Conservation (phyloP, 306 rosid species). For the Leucaena leucocephala region DNA sequence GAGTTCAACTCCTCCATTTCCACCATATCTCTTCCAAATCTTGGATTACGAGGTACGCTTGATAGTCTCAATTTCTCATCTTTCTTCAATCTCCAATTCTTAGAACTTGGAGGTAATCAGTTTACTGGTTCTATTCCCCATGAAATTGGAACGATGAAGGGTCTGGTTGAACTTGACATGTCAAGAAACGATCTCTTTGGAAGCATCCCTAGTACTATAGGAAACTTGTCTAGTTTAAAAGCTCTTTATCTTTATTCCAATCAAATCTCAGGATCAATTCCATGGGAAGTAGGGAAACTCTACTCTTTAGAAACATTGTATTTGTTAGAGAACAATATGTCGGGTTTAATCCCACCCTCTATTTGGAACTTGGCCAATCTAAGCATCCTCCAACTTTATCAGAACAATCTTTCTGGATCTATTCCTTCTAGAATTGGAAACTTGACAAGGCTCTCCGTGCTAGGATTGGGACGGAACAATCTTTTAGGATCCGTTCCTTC, state of each 20-base stretch:
- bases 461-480: too few species aligned
- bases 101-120: not conserved
- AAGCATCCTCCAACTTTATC: too few species aligned
- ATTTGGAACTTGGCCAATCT: not conserved
- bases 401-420: not conserved
- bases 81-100: not conserved
- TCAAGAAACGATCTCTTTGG: not conserved
- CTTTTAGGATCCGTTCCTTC: too few species aligned
- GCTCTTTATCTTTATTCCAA: too few species aligned
- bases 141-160: not conserved
- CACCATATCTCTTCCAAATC: not conserved
- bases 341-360: too few species aligned
- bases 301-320: too few species aligned
- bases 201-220: not conserved
- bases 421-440: too few species aligned
- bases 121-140: not conserved
- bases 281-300: too few species aligned
- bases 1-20: not conserved
- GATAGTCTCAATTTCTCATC: not conserved
- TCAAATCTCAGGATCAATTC: too few species aligned
- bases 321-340: too few species aligned
- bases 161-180: not conserved
- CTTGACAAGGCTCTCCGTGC: too few species aligned
- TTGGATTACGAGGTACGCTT: not conserved
- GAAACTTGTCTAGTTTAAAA: not conserved